These are phyloP conservation scores for Aspergillaceae sp. DNA, from an alignment of 2,329 filamentous ascomycete genomes.

Conservation along the genomic window DNA sequence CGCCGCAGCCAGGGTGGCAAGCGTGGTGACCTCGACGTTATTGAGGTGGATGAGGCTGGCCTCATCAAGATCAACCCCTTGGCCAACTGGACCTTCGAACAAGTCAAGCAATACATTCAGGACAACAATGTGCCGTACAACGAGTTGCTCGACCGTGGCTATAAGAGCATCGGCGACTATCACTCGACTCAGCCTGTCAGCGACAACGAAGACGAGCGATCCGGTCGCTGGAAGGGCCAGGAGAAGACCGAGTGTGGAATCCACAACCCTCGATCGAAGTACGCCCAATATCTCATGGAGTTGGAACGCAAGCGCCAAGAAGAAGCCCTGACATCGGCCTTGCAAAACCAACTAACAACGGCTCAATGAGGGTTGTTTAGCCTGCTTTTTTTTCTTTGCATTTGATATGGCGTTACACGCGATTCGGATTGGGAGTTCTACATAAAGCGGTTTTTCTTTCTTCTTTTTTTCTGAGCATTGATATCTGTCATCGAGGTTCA, in stretches of 20 bases:
- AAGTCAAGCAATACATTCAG: slow-evolving; percentile 81
- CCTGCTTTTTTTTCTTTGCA: slow-evolving; percentile 2
- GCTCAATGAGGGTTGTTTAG: slow-evolving; percentile 16
- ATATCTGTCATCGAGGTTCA: neutral
- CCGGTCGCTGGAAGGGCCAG: slow-evolving; percentile 94
- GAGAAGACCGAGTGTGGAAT: slow-evolving; percentile 97
- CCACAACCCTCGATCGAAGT: slow-evolving; percentile 93
- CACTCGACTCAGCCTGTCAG: slow-evolving; percentile 88
- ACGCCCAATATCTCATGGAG: slow-evolving; percentile 72
- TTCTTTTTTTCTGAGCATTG: slow-evolving; percentile 7
- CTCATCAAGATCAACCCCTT: slow-evolving; percentile 97
- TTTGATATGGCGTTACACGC: slow-evolving; percentile 3
- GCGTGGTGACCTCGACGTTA: slow-evolving; percentile 78
- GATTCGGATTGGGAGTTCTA: slow-evolving; percentile 5
- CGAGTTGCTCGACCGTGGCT: slow-evolving; percentile 78
- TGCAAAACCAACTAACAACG: slow-evolving; percentile 26
- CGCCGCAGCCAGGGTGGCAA: slow-evolving; percentile 87
- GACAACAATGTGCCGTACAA: slow-evolving; percentile 91
- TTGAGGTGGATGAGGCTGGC: slow-evolving; percentile 85
- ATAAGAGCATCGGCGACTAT: slow-evolving; percentile 98
- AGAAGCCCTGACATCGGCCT: slow-evolving; percentile 42
- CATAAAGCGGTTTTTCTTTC: slow-evolving; percentile 10
- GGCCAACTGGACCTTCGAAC: slow-evolving; percentile 84
- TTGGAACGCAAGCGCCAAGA: slow-evolving; percentile 61
- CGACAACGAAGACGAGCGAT: slow-evolving; percentile 89